Conservation (phyloP, 495 filamentous ascomycete genomes). For the Neurospora cerealis region DNA sequence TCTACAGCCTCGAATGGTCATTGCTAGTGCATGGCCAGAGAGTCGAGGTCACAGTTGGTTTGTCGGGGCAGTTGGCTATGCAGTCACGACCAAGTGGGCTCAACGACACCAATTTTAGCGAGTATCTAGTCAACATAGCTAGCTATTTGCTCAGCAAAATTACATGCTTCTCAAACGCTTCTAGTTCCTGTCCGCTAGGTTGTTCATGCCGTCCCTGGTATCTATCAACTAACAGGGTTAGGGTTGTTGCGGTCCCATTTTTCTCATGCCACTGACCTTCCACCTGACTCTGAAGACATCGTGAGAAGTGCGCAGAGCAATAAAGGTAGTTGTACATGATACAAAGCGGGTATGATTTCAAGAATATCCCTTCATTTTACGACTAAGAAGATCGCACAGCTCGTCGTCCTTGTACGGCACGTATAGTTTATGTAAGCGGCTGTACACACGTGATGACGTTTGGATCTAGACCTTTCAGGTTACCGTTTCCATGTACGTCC, state of each 20-base stretch:
- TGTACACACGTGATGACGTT: neutral
- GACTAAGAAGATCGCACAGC: neutral
- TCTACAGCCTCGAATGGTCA: constrained; percentile 10
- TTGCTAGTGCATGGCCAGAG: constrained; percentile 24
- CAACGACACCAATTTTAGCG: neutral
- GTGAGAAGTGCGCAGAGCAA: neutral
- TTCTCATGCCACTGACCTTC: neutral
- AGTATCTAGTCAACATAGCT: neutral
- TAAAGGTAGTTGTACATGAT: neutral
- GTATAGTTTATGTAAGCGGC: neutral
- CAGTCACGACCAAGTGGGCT: constrained; percentile 20
- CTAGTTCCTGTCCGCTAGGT: neutral
- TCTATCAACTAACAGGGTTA: neutral
- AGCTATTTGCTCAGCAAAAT: neutral
- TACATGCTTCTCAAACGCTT: neutral
- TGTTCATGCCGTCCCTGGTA: neutral
- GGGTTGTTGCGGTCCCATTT: neutral
- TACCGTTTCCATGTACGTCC: neutral
- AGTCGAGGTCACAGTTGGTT: constrained; percentile 6
- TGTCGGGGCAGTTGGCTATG: constrained; percentile 11
- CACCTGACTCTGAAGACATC: neutral
- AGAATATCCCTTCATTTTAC: neutral
- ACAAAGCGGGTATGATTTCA: neutral
- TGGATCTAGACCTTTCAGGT: neutral
- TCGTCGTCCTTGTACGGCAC: neutral